Evolutionary conservation across 768 basidiomycete genomes (phyloP).

Genomic region (Amanita subjunquillea): DNA sequence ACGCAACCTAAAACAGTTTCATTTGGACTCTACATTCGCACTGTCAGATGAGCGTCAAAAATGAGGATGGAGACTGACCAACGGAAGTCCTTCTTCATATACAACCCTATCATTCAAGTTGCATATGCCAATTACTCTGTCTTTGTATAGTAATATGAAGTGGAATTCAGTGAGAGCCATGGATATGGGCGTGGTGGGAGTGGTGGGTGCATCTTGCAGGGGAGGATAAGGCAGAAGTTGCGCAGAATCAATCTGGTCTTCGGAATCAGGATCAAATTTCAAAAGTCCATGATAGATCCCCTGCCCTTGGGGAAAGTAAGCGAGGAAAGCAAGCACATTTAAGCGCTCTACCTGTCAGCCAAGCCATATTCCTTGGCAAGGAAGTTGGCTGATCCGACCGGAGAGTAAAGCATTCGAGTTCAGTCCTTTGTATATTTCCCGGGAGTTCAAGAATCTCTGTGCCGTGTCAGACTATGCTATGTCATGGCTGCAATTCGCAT

Average conservation of each 20-base stretch:
- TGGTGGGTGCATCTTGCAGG: constrained; percentile 17
- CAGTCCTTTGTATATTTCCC: constrained; percentile 63
- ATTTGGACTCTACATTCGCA: constrained; percentile 52
- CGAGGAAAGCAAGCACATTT: not conserved
- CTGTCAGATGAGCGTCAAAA: not conserved
- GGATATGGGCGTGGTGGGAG: constrained; percentile 52
- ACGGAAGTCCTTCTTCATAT: constrained; percentile 74
- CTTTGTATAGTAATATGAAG: constrained; percentile 75
- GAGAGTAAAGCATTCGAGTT: constrained; percentile 71
- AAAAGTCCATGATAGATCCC: constrained; percentile 84
- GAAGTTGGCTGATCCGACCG: constrained; percentile 62
- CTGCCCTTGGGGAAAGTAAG: constrained; percentile 39
- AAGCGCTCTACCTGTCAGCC: constrained; percentile 70
- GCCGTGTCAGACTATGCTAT: constrained; percentile 10
- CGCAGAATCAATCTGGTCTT: constrained; percentile 69
- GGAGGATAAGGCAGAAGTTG: constrained; percentile 73
- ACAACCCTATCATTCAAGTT: constrained; percentile 70
- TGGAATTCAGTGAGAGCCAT: constrained; percentile 89
- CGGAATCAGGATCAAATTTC: constrained; percentile 56
- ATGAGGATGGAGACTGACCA: constrained; percentile 38
- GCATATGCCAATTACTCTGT: constrained; percentile 70
- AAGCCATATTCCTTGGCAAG: constrained; percentile 69
- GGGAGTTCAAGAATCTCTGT: constrained; percentile 88
- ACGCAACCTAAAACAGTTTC: constrained; percentile 69
- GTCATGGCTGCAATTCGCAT: constrained; percentile 10